Evolutionary conservation across 2,329 filamentous ascomycete species (phyloP).

Genomic region (Verticillium nonalfalfae): DNA sequence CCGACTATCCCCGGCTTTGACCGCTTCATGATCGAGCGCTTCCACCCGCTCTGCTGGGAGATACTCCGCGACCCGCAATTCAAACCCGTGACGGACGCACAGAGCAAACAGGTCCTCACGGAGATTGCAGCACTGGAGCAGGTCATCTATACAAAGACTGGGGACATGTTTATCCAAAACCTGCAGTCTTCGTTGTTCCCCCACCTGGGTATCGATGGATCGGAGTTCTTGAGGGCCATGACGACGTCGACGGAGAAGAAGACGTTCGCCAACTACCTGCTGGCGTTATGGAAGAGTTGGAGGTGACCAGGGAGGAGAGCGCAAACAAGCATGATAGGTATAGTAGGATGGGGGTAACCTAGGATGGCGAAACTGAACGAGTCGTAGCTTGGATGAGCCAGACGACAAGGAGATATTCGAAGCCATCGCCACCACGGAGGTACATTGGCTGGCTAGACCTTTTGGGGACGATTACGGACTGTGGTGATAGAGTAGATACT

Average conservation of each 20-base stretch:
- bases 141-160: slow-evolving; percentile 85
- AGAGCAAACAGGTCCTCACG: slow-evolving; percentile 78
- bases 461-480: background rate
- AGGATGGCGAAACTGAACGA: background rate
- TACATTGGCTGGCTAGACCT: background rate
- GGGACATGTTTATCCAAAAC: slow-evolving; percentile 69
- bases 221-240: slow-evolving; percentile 52
- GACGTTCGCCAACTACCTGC: slow-evolving; percentile 58
- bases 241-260: slow-evolving; percentile 55
- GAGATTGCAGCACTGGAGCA: slow-evolving; percentile 87
- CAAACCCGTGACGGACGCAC: slow-evolving; percentile 73
- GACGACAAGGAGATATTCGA: background rate
- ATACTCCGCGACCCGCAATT: slow-evolving; percentile 75
- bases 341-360: background rate
- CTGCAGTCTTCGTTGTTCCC: slow-evolving; percentile 59
- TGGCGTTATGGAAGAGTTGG: slow-evolving; percentile 45
- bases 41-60: slow-evolving; percentile 87
- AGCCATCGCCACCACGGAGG: background rate
- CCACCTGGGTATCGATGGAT: slow-evolving; percentile 56
- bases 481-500: background rate
- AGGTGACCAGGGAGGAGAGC: slow-evolving; percentile 5
- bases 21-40: slow-evolving; percentile 79
- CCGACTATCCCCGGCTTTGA: slow-evolving; percentile 81
- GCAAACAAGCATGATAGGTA: background rate
- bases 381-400: background rate